Evolutionary conservation across 2,329 filamentous ascomycete species (phyloP), one percentile per base, ranked within the genome.

Genomic region (Blastomyces percursus): DNA sequence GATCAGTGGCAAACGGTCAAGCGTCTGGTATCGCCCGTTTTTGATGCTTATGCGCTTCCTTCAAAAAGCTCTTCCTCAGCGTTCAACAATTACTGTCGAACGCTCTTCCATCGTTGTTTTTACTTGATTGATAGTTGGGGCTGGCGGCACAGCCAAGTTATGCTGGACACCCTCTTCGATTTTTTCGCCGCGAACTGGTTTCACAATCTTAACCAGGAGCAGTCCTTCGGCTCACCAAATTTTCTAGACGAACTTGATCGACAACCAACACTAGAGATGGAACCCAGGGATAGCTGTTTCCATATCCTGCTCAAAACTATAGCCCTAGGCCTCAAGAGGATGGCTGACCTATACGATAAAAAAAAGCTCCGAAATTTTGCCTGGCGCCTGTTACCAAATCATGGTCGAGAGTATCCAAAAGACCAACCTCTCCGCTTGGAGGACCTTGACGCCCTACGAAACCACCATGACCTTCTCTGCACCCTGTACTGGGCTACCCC

Each of bases 401-500:
- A 86, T 69, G 82, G 81, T 3, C 80, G 83, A n/a, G 79, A 74
- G 6, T 84, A 84, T 69, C 82, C 79, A 1, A 86, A 85, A 68
- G 84, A 86, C 35, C 75, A 81, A 63, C 72, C 77, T 4, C 70
- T 86, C 16, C 76, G 76, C 38, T 76, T 80, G 61, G 76, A 79
- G 62, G 83, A 83, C 65, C 72, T 86, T 14, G 79, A 82, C 60
- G 82, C 84, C 1, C 72, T 86, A 55, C 79, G 82, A 57, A 86
- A 86, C 66, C 83, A 86, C 63, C 83, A 85, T 65, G 83, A 86
- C 67, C 74, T 86, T 19, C 76, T 86, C 0, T 83, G 80, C 61
- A 83, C 81, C 3, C 73, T 86, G 16, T 86, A 86, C 69, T 85
- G 79, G 76, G 79, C 79, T 51, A 80, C 81, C 46, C 83, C 84